Percentiles rank a stretch among this genome's conserved stretches.
Evolutionary conservation across 768 basidiomycete genomes (phyloP).

Genomic region (Flagelloscypha sp.): DNA sequence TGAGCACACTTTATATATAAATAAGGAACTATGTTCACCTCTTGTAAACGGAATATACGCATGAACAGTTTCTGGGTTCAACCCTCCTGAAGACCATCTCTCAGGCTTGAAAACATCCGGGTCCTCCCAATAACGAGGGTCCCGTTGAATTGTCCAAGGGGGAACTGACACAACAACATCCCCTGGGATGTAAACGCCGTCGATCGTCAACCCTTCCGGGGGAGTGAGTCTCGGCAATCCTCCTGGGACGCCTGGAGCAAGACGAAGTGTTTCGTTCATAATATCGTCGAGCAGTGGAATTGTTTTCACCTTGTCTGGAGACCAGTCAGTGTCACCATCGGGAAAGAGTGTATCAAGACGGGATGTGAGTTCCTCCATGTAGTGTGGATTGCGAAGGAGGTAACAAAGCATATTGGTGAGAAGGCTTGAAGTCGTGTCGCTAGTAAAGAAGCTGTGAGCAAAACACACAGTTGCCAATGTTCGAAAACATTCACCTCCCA

Average conservation of each 20-base stretch:
- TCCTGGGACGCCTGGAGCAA: conserved; percentile 22
- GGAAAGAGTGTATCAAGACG: neutral
- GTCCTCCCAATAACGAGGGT: conserved; percentile 7
- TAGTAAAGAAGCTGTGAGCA: too few relatives aligned
- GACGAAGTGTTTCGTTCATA: conserved; percentile 32
- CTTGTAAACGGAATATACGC: conserved; percentile 1
- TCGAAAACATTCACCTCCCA: too few relatives aligned
- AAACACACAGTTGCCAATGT: too few relatives aligned
- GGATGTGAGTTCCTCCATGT: neutral
- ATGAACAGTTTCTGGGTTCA: neutral
- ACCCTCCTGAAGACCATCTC: conserved; percentile 14
- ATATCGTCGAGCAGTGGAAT: conserved; percentile 40
- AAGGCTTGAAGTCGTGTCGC: neutral
- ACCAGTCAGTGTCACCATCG: conserved; percentile 3
- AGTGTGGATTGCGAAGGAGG: neutral
- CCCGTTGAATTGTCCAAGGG: neutral
- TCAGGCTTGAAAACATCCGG: conserved; percentile 16
- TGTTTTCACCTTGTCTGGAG: conserved; percentile 31
- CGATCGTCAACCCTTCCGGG: conserved; percentile 1
- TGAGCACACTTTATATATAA: too few relatives aligned
- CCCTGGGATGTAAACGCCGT: neutral
- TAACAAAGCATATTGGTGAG: neutral
- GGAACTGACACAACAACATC: neutral
- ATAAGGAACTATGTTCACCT: neutral
- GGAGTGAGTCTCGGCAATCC: conserved; percentile 1